Evolutionary conservation across 2,329 filamentous ascomycete genomes (phyloP), one percentile per base, ranked within the genome.

Genomic region (Penicillium sclerotigenum): DNA sequence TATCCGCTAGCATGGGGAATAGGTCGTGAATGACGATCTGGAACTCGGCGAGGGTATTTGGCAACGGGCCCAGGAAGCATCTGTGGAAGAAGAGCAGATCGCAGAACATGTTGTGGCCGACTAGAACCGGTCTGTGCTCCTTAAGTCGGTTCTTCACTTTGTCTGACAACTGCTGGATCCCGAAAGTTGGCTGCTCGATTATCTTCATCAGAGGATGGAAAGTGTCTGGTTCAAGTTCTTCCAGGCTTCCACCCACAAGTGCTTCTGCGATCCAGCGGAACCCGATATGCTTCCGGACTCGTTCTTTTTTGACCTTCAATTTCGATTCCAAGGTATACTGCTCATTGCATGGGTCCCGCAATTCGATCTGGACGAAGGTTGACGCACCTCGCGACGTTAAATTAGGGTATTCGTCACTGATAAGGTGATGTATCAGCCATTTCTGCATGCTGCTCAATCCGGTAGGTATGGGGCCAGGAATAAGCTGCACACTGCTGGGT

Each of bases 21-120:
- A 83, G 64, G 11, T 75, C 67, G 56, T 84, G 80, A 1, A 85
- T 73, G 31, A 71, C 70, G 5, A 69, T 59, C 55, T 78, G 73
- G 63, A 86, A 87, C 26, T 80, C 81, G 43, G 80, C 77, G 0
- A 86, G 72, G 2, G 73, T 80, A 26, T 81, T 77, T 1, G 84
- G 84, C 18, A 87, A 71, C 7, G 75, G 67, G 1, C 83, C 84
- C 51, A 86, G 78, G 67, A 87, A 87, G 48, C 79, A 80, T 33
- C 76, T 75, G 65, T 83, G 85, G 55, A 87, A 75, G 64, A 86
- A 85, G n/a, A 86, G 75, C 38, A 87, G 65, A 62, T 87, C 84
- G 1, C 80, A 80, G 66, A 87, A 85, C 62, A 84, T 78, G 61
- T 87, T 87, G 69, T 87, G 84, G 1, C 84, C 84, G 2, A 87